phyloP scores from a whole-genome alignment of 768 basidiomycete species.

The Rhizopogon vesiculosus region DNA sequence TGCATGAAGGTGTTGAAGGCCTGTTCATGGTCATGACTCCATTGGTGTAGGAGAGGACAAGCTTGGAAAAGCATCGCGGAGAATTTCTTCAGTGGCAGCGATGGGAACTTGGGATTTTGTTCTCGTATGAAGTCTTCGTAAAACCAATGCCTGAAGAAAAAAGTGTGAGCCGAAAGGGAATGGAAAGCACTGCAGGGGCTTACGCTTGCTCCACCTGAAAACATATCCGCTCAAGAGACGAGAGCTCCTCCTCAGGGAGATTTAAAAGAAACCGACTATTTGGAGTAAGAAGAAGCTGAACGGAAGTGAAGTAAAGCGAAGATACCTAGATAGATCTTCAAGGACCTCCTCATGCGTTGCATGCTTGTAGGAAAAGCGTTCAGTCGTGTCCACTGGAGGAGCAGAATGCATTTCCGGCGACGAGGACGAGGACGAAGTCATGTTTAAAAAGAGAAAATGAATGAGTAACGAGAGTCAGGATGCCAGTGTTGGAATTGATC shows the following conservation, averaged over 20 bases:
- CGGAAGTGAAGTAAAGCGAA: conserved; percentile 10
- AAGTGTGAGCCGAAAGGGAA: conserved; percentile 10
- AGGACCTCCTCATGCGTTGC: conserved; percentile 81
- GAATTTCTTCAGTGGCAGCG: conserved; percentile 87
- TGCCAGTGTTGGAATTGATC: conserved; percentile 24
- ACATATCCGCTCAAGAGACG: conserved; percentile 88
- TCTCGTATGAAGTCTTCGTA: conserved; percentile 99
- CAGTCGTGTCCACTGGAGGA: conserved; percentile 33
- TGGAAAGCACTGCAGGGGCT: conserved; percentile 27
- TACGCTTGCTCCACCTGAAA: conserved; percentile 99
- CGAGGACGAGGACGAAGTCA: conserved; percentile 77
- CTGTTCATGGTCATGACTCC: conserved; percentile 81
- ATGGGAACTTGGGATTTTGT: conserved; percentile 81
- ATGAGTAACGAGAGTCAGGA: conserved; percentile 26
- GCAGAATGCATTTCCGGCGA: conserved; percentile 66
- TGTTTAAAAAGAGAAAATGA: conserved; percentile 32
- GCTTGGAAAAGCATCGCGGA: conserved; percentile 86
- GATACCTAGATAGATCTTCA: conserved; percentile 84
- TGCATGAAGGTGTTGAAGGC: conserved; percentile 89
- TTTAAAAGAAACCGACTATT: conserved; percentile 92
- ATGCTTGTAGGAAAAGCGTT: conserved; percentile 58
- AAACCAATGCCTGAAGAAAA: conserved; percentile 84
- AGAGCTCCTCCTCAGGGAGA: conserved; percentile 89
- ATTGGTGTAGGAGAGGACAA: conserved; percentile 78
- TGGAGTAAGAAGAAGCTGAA: conserved; percentile 8